Evolutionary conservation across 495 filamentous ascomycete species (phyloP), one percentile per base, ranked within the genome.

Genomic region (Annulohypoxylon moriforme): DNA sequence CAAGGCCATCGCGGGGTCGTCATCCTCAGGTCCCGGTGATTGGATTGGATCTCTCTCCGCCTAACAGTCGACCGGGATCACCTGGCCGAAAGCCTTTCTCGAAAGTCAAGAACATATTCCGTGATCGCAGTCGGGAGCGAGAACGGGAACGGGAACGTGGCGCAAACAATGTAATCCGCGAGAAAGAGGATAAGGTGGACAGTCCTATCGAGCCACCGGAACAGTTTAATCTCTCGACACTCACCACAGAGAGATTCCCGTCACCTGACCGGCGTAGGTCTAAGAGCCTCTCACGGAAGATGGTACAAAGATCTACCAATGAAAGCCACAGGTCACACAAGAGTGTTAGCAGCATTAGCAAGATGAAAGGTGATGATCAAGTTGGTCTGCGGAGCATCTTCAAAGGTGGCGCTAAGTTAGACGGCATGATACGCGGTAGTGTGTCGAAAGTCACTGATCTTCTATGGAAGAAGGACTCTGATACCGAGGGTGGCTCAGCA

Each of bases 371-470:
- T 9, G 84, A 85, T 18, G 82, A 85, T 2, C 76, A 77, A 36
- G 66, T 75, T 29, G 82, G 82, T 14, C 60, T 85, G 2, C 74
- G 81, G 40, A 78, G 78, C 24, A 72, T 85, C 40, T 83, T 85
- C 69, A 80, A 79, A 67, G 79, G 80, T 14, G 56, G 76, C 8
- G 79, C 81, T 24, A 83, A 83, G 44, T 77, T 85, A 56, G 84
- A 85, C 64, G 83, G 76, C 27, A 80, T 85, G 60, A 65, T 85
- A 62, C 81, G 83, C 6, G 84, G 78, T 13, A 74, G 83, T 60
- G 82, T 85, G 4, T 84, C 82, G 49, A 85, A 84, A 66, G 77
- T 85, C 22, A 79, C 83, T 27, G 84, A 85, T 62, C 75, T 85
- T 46, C 67, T 85, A 55, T 84, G 83, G 81, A 79, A 81, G 53